phyloP scores from a whole-genome alignment of 495 filamentous ascomycete species.

The Penicillium silybi region DNA sequence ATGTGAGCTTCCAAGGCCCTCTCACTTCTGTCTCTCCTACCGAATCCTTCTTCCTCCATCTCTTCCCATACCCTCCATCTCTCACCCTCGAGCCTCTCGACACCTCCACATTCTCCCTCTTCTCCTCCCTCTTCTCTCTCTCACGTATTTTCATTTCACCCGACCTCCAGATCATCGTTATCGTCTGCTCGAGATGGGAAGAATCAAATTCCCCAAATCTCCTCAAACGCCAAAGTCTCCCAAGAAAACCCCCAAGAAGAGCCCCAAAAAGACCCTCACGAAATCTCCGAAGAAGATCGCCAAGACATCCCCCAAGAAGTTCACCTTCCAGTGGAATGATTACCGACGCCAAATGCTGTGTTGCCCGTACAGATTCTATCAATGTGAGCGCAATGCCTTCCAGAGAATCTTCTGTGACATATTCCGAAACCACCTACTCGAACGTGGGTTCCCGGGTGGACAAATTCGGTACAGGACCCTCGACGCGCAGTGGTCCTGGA shows the following conservation, averaged over 20 bases:
- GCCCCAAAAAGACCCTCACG: no score
- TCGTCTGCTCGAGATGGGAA: neutral
- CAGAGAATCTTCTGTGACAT: constrained; percentile 22
- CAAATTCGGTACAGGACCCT: constrained; percentile 7
- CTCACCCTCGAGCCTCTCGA: no score
- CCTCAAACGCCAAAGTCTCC: no score
- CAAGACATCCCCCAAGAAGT: neutral
- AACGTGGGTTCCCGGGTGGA: constrained; percentile 15
- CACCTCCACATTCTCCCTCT: no score
- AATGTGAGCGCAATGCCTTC: neutral
- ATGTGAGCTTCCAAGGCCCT: no score
- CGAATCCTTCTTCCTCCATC: neutral
- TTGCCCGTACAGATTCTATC: constrained; percentile 26
- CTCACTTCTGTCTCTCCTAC: neutral
- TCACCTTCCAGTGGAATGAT: constrained; percentile 17
- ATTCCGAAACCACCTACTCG: constrained; percentile 13
- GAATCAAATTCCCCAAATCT: no score
- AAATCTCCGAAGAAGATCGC: neutral
- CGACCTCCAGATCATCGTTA: neutral
- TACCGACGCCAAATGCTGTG: constrained; percentile 25
- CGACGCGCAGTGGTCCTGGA: constrained; percentile 20
- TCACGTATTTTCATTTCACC: neutral
- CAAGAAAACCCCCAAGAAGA: no score
- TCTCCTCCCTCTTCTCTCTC: neutral
- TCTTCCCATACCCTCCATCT: no score